A percentile compares a stretch with the other conserved stretches of the same genome.
These are phyloP conservation scores for Rugosomyces carneus DNA, from an alignment of 1,284 basidiomycete species.

Conservation along the genomic window DNA sequence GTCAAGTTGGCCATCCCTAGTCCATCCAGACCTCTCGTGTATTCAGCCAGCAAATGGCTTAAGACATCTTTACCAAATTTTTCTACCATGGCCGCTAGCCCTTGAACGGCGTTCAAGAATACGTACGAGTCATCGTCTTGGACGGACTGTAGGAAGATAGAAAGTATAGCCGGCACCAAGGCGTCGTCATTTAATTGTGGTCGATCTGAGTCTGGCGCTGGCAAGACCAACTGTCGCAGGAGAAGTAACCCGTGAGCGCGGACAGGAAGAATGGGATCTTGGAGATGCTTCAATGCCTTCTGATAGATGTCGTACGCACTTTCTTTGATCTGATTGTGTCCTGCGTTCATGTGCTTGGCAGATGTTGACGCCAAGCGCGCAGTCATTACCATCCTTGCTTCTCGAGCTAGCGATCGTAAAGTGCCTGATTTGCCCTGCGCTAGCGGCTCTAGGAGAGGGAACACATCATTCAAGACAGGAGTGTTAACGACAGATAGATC, in stretches of 20 bases:
- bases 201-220: constrained; percentile 19
- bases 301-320: constrained; percentile 68
- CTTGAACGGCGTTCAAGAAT: constrained; percentile 90
- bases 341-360: constrained; percentile 21
- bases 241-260: constrained; percentile 88
- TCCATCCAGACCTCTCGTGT: constrained; percentile 49
- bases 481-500: constrained; percentile 55
- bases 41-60: constrained; percentile 56
- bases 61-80: constrained; percentile 72
- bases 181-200: constrained; percentile 43
- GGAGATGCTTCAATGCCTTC: constrained; percentile 80
- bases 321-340: constrained; percentile 30
- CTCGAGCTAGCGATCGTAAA: constrained; percentile 58
- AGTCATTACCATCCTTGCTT: constrained; percentile 78
- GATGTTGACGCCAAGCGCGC: constrained; percentile 64
- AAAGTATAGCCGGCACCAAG: constrained; percentile 77
- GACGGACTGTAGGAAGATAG: constrained; percentile 81
- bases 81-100: constrained; percentile 79
- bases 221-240: constrained; percentile 69
- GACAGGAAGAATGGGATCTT: constrained; percentile 93
- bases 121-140: constrained; percentile 95
- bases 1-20: constrained; percentile 42
- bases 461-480: constrained; percentile 68
- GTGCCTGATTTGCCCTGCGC: constrained; percentile 39
- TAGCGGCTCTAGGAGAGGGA: constrained; percentile 56